Evolutionary conservation across 1,139 yeast genomes (phyloP).

Genomic region (Kodamaea derodonti): DNA sequence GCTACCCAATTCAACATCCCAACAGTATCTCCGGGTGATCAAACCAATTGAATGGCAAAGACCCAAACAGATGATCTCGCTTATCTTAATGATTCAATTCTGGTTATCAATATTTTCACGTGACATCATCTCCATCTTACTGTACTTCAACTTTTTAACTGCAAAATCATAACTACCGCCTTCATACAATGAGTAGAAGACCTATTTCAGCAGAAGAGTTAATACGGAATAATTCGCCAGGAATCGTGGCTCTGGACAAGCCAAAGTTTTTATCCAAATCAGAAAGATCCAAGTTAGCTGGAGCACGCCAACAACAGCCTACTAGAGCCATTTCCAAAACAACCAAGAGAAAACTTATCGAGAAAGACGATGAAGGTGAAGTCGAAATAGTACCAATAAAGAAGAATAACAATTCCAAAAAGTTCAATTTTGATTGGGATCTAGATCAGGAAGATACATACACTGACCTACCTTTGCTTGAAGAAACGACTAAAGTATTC

Average conservation of each 20-base stretch:
- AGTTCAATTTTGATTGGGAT: slow-evolving; percentile 71
- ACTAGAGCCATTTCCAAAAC: slow-evolving; percentile 1
- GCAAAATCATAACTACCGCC: no score
- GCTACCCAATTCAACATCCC: no score
- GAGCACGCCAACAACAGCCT: slow-evolving; percentile 3
- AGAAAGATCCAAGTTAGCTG: slow-evolving; percentile 37
- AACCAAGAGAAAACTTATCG: slow-evolving; percentile 5
- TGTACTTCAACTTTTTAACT: no score
- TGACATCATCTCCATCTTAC: no score
- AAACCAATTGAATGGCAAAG: no score
- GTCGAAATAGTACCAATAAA: slow-evolving; percentile 2
- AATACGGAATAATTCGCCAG: slow-evolving; percentile 19
- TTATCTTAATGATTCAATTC: no score
- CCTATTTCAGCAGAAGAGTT: slow-evolving; percentile 46
- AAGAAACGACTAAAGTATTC: slow-evolving; percentile 8
- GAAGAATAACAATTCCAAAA: slow-evolving; percentile 17
- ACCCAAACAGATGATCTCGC: no score
- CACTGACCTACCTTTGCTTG: slow-evolving; percentile 38
- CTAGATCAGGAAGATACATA: slow-evolving; percentile 59
- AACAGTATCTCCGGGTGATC: no score
- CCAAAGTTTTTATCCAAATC: slow-evolving; percentile 50
- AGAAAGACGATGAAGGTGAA: slow-evolving; percentile 3
- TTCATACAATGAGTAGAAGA: slow-evolving; percentile 21
- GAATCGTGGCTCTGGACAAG: slow-evolving; percentile 11
- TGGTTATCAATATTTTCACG: no score